A percentile compares a stretch with the other conserved stretches of the same genome.
These are phyloP conservation scores for Paxillus rubicundulus DNA, from an alignment of 768 basidiomycete genomes.

Conservation along the genomic window DNA sequence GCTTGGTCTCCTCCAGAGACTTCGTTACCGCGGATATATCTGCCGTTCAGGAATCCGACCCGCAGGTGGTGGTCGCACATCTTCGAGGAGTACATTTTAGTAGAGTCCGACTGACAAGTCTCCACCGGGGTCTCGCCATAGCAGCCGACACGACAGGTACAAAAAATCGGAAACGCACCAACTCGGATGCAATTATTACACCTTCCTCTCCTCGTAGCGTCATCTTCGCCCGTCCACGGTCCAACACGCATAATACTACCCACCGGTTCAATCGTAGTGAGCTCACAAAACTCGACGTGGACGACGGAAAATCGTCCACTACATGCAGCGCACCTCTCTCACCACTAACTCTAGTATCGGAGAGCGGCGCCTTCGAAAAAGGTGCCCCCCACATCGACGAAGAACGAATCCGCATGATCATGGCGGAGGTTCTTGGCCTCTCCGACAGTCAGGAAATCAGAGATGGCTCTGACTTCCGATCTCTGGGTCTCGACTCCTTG, in stretches of 20 bases:
- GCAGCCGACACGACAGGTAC: slow-evolving; percentile 23
- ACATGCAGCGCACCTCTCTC: slow-evolving; percentile 27
- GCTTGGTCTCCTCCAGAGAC: slow-evolving; percentile 42
- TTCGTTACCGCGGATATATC: slow-evolving; percentile 51
- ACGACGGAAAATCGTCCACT: slow-evolving; percentile 4
- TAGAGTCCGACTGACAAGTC: slow-evolving; percentile 47
- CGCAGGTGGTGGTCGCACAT: slow-evolving; percentile 48
- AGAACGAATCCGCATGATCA: slow-evolving; percentile 34
- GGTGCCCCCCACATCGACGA: background rate
- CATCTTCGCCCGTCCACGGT: slow-evolving; percentile 29
- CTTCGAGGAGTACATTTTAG: slow-evolving; percentile 60
- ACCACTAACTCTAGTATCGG: slow-evolving; percentile 41
- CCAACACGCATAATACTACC: slow-evolving; percentile 21
- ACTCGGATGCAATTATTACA: slow-evolving; percentile 28
- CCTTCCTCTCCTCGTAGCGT: slow-evolving; percentile 26
- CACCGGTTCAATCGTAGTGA: slow-evolving; percentile 4
- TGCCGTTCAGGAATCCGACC: slow-evolving; percentile 41
- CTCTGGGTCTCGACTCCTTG: slow-evolving; percentile 59
- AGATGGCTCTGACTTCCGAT: slow-evolving; percentile 46
- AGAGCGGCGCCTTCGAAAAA: slow-evolving; percentile 13
- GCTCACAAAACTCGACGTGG: slow-evolving; percentile 9
- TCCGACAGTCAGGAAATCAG: slow-evolving; percentile 32
- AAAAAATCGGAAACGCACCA: slow-evolving; percentile 18
- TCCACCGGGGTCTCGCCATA: slow-evolving; percentile 45
- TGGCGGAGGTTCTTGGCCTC: slow-evolving; percentile 46